Percentiles rank a stretch among this genome's conserved stretches.
phyloP scores from a whole-genome alignment of 345 rosid genomes.

The Brassica juncea region DNA sequence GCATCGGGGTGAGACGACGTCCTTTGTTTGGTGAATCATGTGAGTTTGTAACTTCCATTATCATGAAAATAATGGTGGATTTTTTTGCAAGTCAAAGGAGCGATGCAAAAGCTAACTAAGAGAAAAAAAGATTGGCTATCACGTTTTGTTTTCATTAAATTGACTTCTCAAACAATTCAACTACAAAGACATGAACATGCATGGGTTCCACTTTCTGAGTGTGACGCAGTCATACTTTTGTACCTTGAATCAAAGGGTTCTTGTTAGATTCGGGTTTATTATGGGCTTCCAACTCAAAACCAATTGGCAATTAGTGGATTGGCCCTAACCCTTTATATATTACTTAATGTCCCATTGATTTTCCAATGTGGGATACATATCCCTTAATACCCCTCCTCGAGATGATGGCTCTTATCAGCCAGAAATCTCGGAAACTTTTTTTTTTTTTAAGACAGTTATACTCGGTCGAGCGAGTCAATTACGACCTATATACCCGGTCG shows the following conservation, averaged over 20 bases:
- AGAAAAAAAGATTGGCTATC: slow-evolving; percentile 30
- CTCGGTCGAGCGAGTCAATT: no score
- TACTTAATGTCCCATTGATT: no score
- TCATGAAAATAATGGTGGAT: neutral
- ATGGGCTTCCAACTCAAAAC: no score
- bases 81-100: slow-evolving; percentile 21
- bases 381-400: no score
- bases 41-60: slow-evolving; percentile 32
- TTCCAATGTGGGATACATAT: no score
- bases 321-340: no score
- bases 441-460: no score
- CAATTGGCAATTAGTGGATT: no score
- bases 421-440: no score
- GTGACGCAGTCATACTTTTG: neutral
- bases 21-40: slow-evolving; percentile 24
- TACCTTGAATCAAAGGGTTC: slow-evolving; percentile 1
- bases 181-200: slow-evolving; percentile 34
- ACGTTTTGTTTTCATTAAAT: slow-evolving; percentile 22
- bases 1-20: slow-evolving; percentile 3
- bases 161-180: slow-evolving; percentile 25
- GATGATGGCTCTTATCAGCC: no score
- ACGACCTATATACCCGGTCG: no score
- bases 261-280: no score
- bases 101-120: slow-evolving; percentile 14
- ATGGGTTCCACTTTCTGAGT: slow-evolving; percentile 33